Evolutionary conservation across 2,329 filamentous ascomycete genomes (phyloP), one percentile per base, ranked within the genome.

Genomic region (Stagonosporopsis vannaccii): DNA sequence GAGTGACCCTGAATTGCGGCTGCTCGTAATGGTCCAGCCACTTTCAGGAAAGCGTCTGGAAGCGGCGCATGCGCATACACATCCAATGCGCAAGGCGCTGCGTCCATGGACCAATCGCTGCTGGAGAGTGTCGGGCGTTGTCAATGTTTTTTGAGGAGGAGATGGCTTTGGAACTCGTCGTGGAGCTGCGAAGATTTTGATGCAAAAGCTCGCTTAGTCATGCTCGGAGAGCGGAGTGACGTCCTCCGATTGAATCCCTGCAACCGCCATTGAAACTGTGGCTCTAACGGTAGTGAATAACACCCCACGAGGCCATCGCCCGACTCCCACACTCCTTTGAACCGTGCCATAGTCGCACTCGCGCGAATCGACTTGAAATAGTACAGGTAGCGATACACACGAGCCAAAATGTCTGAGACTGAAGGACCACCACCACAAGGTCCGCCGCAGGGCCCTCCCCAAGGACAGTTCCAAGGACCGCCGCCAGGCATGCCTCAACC

Each of bases 401-500:
- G 43, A 35, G 49, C 41, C 42, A 63, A 33, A 50, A 70, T 69
- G 65, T 66, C 61, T 51, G 59, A 67, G 59, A 62, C 61, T 39
- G 60, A 64, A 54, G 63, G 56, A 49, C 60, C 60, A 53, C 53
- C 53, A 40, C 53, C 53, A 9, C 53, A 56, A 42, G 53, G 53
- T 9, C 63, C 64, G 42, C 62, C 68, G 13, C 67, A 63, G 58
- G 61, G 56, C 41, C 61, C 58, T 43, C 59, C 62, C 25, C 59
- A 59, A 45, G 53, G 53, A 33, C 53, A 56, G 26, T 56, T 56
- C 53, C 42, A 47, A 47, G 61, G 58, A 4, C 62, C 58, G 17
- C 59, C 61, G 25, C 63, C 56, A 23, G 61, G 63, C 48, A 67
- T 67, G 41, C 69, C 69, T 19, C 61, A 69, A 59, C 77, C 75